Conservation (phyloP, 352 stramenopile genomes). For the Lagenidium giganteum region DNA sequence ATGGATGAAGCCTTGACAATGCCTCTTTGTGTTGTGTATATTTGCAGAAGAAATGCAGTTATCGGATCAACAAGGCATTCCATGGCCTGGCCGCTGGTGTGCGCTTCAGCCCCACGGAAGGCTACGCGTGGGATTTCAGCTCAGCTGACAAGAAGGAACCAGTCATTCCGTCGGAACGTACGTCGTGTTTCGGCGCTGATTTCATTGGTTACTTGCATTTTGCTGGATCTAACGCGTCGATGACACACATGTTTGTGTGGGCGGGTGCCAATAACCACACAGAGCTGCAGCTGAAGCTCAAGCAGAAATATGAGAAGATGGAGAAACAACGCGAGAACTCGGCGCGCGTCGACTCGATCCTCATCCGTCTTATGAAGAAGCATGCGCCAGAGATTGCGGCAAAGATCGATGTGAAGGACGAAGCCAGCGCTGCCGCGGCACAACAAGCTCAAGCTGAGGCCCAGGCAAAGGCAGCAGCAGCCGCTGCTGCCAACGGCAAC, state of each 20-base stretch:
- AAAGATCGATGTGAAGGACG: conserved; percentile 56
- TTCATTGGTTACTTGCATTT: too few species aligned
- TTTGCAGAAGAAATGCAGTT: conserved; percentile 81
- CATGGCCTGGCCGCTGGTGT: conserved; percentile 65
- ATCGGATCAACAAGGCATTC: conserved; percentile 82
- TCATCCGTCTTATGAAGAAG: conserved; percentile 85
- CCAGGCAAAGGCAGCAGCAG: conserved; percentile 9
- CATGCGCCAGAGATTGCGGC: conserved; percentile 80
- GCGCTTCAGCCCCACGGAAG: conserved; percentile 81
- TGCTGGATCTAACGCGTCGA: too few species aligned
- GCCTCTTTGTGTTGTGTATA: not conserved
- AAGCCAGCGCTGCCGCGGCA: not conserved
- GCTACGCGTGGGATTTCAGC: conserved; percentile 86
- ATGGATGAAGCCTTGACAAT: not conserved
- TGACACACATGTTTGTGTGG: too few species aligned
- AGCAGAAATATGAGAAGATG: conserved; percentile 86
- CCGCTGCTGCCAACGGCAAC: conserved; percentile 1
- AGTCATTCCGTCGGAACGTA: conserved; percentile 80
- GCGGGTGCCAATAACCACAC: too few species aligned
- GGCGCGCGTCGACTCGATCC: conserved; percentile 72
- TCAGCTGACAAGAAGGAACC: conserved; percentile 80
- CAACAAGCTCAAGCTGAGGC: not conserved
- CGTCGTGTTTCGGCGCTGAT: too few species aligned
- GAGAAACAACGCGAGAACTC: conserved; percentile 84
- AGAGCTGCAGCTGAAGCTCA: conserved; percentile 84